phyloP scores from a whole-genome alignment of 1,139 yeast genomes.

The Saccharomyces uvarum region DNA sequence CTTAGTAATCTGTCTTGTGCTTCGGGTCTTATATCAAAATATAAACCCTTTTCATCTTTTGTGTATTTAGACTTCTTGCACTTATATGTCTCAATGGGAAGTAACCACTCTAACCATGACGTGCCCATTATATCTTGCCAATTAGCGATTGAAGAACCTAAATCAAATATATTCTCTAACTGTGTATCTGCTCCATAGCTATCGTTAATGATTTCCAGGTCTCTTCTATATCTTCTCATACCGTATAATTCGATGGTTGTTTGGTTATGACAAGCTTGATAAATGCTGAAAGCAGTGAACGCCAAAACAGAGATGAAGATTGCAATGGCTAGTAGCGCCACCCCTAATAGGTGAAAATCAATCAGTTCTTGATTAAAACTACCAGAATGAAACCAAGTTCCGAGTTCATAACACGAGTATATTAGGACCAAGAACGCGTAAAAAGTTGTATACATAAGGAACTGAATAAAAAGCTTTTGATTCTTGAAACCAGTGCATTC shows the following conservation, averaged over 20 bases:
- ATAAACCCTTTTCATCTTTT: conserved; percentile 42
- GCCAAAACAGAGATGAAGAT: conserved; percentile 53
- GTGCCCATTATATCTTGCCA: conserved; percentile 71
- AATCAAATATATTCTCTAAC: conserved; percentile 61
- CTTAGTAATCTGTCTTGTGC: conserved; percentile 39
- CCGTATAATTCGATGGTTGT: conserved; percentile 84
- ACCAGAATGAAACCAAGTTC: conserved; percentile 44
- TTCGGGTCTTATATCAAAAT: conserved; percentile 42
- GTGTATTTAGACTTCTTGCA: conserved; percentile 27
- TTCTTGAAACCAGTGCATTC: conserved; percentile 78
- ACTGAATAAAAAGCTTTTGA: conserved; percentile 74
- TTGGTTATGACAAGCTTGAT: conserved; percentile 50
- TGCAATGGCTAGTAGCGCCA: conserved; percentile 54
- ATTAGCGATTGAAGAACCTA: conserved; percentile 52
- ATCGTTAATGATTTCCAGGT: conserved; percentile 38
- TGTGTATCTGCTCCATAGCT: conserved; percentile 28
- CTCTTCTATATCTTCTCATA: conserved; percentile 43
- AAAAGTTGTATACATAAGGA: conserved; percentile 49
- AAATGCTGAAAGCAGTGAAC: conserved; percentile 56
- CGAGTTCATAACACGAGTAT: conserved; percentile 39
- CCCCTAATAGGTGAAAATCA: conserved; percentile 52
- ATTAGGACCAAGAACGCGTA: conserved; percentile 41
- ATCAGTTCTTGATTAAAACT: conserved; percentile 38
- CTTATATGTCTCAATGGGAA: conserved; percentile 46
- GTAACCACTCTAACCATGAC: conserved; percentile 54